Conservation (phyloP, 306 rosid genomes). For the Nissolia schottii region DNA sequence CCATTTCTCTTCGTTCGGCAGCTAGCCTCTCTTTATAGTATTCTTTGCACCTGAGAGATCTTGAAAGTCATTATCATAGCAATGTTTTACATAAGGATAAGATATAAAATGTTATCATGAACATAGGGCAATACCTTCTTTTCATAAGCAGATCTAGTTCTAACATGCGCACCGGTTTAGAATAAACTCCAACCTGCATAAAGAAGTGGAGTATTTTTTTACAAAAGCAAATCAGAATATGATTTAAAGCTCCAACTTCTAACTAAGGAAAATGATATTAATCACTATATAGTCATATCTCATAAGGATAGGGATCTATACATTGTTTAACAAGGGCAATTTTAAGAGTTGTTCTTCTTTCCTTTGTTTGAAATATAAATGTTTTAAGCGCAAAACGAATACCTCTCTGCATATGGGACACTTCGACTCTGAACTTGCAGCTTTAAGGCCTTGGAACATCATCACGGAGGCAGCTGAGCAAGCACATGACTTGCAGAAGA, state of each 20-base stretch:
- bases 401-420: conserved; percentile 98
- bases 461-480: conserved; percentile 83
- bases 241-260: background rate
- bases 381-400: conserved; percentile 17
- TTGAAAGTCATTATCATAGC: conserved; percentile 4
- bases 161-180: conserved; percentile 62
- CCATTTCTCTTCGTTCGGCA: conserved; percentile 37
- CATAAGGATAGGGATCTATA: too few species aligned
- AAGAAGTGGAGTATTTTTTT: background rate
- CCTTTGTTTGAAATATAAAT: background rate
- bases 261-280: background rate
- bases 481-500: conserved; percentile 89
- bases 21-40: conserved; percentile 69
- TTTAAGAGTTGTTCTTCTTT: background rate
- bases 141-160: conserved; percentile 74
- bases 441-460: conserved; percentile 73
- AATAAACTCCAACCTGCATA: conserved; percentile 61
- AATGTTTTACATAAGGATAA: background rate
- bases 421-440: conserved; percentile 55
- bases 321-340: background rate
- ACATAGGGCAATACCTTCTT: conserved; percentile 54
- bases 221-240: background rate
- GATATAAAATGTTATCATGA: conserved; percentile 1
- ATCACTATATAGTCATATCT: background rate
- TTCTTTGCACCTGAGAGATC: conserved; percentile 52